Evolutionary conservation across 2,329 filamentous ascomycete genomes (phyloP).

Genomic region (Epichloe bromicola): DNA sequence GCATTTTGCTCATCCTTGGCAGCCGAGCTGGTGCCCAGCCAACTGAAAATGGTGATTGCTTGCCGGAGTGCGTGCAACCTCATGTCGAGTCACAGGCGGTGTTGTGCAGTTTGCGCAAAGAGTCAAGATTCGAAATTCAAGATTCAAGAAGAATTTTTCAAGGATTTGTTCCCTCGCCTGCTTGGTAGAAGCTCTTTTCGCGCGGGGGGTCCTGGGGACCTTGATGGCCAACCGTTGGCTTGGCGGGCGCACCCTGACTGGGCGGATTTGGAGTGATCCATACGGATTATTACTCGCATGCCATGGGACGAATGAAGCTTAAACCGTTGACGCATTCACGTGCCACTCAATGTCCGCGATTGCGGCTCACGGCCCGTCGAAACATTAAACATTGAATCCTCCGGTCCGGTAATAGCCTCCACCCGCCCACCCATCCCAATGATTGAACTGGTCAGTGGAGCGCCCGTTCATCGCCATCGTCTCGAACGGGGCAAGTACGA

Average conservation of each 20-base stretch:
- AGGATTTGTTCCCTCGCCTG: no score
- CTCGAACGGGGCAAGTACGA: neutral
- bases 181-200: neutral
- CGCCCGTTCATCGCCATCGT: no score
- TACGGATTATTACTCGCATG: no score
- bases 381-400: no score
- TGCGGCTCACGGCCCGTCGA: neutral
- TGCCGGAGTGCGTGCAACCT: neutral
- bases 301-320: neutral
- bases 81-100: neutral
- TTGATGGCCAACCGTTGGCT: neutral
- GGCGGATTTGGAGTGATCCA: neutral
- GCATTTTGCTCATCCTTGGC: neutral
- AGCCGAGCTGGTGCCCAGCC: neutral
- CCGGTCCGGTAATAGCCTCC: no score
- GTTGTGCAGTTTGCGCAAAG: neutral
- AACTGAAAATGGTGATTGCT: neutral
- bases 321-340: neutral
- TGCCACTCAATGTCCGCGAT: neutral
- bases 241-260: neutral
- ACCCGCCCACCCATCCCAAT: no score
- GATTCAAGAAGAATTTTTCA: neutral
- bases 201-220: neutral
- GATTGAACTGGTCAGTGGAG: no score
- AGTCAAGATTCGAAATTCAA: neutral